phyloP scores from a whole-genome alignment of 495 filamentous ascomycete species.

The Hyaloscypha bicolor region DNA sequence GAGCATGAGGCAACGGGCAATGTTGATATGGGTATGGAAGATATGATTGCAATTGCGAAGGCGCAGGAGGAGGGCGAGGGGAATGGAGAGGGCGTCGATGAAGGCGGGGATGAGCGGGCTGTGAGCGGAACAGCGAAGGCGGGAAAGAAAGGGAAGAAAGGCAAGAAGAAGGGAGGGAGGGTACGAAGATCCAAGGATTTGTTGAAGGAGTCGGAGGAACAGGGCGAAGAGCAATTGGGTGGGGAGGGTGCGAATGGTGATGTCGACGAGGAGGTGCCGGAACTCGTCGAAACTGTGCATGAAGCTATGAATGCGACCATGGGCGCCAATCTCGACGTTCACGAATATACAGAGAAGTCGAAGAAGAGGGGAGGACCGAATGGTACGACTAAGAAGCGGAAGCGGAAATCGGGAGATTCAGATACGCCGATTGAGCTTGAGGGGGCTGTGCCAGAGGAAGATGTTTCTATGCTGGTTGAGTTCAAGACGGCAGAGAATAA shows the following conservation, averaged over 20 bases:
- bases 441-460: neutral
- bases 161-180: neutral
- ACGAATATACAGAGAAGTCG: neutral
- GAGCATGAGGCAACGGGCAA: neutral
- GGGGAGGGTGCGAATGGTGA: neutral
- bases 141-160: slow-evolving; percentile 2
- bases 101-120: neutral
- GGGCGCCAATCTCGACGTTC: neutral
- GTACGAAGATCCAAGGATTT: neutral
- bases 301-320: neutral
- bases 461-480: neutral
- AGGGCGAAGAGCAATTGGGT: neutral
- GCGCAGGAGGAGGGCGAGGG: neutral
- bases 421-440: neutral
- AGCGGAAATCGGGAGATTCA: neutral
- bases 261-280: neutral
- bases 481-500: neutral
- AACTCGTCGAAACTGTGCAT: neutral
- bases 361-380: neutral
- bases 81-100: neutral
- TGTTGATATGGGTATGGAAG: neutral
- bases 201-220: neutral
- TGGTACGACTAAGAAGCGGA: neutral
- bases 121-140: neutral
- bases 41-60: neutral